Evolutionary conservation across 768 basidiomycete genomes (phyloP).

Genomic region (Lentinula raphanica): DNA sequence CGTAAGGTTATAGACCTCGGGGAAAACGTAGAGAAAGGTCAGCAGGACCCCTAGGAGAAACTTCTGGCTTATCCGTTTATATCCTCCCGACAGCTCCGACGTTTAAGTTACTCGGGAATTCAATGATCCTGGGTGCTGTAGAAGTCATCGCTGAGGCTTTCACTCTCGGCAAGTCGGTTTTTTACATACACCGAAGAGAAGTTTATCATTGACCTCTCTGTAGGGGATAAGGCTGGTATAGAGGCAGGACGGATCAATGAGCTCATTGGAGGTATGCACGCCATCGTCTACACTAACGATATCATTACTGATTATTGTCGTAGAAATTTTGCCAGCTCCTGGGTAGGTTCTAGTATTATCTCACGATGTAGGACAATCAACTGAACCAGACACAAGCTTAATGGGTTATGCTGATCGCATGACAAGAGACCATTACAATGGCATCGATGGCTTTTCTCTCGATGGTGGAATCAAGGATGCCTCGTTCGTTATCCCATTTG

Average conservation of each 20-base stretch:
- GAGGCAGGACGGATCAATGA: conserved; percentile 51
- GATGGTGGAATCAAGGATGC: conserved; percentile 90
- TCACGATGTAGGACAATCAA: background rate
- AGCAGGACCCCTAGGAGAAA: background rate
- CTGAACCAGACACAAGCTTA: conserved; percentile 30
- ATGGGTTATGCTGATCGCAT: conserved; percentile 63
- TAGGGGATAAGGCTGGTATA: conserved; percentile 69
- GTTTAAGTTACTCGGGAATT: conserved; percentile 78
- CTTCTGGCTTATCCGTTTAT: background rate
- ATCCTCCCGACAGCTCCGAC: conserved; percentile 44
- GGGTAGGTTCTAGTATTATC: conserved; percentile 28
- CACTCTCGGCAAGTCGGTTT: conserved; percentile 48
- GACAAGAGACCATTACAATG: conserved; percentile 70
- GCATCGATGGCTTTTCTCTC: conserved; percentile 67
- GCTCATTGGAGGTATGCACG: conserved; percentile 48
- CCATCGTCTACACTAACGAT: conserved; percentile 1
- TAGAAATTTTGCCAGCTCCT: conserved; percentile 69
- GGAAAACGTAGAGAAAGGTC: conserved; percentile 79
- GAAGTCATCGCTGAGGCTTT: conserved; percentile 81
- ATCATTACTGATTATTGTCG: conserved; percentile 9
- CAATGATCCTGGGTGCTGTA: conserved; percentile 68
- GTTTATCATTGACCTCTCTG: background rate
- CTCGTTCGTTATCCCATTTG: conserved; percentile 31
- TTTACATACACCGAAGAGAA: background rate
- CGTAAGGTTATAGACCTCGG: conserved; percentile 78